Evolutionary conservation across 495 filamentous ascomycete genomes (phyloP).

Genomic region (Wilcoxina mikolae): DNA sequence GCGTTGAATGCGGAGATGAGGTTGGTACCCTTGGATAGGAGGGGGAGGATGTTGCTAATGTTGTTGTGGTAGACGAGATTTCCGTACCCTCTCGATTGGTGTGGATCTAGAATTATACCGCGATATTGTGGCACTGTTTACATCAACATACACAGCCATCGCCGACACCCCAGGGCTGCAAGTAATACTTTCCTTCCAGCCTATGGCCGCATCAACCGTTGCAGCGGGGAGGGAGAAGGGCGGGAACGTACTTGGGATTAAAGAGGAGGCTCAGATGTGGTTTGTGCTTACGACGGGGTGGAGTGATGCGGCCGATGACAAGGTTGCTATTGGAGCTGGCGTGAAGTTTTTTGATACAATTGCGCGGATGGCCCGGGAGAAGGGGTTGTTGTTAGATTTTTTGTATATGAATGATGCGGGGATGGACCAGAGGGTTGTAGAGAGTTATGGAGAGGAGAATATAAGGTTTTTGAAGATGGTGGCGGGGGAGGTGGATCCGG

Average conservation of each 20-base stretch:
- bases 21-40: too few species aligned
- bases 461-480: conserved; percentile 5
- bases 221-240: conserved; percentile 11
- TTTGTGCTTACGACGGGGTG: conserved; percentile 6
- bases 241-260: conserved; percentile 29
- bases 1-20: too few species aligned
- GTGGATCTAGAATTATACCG: conserved; percentile 9
- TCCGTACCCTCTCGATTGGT: conserved; percentile 11
- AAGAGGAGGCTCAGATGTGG: conserved; percentile 10
- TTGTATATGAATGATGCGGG: conserved; percentile 8
- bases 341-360: conserved; percentile 6
- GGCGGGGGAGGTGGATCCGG: conserved; percentile 1
- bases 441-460: not conserved
- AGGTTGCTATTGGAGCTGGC: not conserved
- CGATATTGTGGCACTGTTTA: conserved; percentile 10
- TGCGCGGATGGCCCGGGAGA: not conserved
- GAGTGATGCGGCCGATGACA: conserved; percentile 8
- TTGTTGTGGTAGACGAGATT: conserved; percentile 3
- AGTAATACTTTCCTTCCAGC: conserved; percentile 24
- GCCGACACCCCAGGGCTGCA: conserved; percentile 9
- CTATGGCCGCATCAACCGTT: conserved; percentile 22
- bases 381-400: not conserved
- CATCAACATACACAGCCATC: conserved; percentile 2
- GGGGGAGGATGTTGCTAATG: not conserved
- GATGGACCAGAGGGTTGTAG: not conserved